These are phyloP conservation scores for Hymenoscyphus linearis DNA, from an alignment of 2,329 filamentous ascomycete genomes.

Conservation along the genomic window DNA sequence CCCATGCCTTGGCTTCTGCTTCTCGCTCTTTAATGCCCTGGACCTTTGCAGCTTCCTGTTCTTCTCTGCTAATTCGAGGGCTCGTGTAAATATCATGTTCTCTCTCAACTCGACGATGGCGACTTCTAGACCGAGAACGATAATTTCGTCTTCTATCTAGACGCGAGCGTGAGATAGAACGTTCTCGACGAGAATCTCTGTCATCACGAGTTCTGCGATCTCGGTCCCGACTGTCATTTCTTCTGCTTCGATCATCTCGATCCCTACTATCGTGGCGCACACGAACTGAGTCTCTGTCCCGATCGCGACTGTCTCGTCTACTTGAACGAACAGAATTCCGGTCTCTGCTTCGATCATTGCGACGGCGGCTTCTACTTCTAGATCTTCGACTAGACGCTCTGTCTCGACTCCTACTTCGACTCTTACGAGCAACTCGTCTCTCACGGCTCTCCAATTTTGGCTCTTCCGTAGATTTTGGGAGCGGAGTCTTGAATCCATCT, in stretches of 20 bases:
- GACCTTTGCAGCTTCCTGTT: conserved; percentile 43
- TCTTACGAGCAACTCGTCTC: conserved; percentile 10
- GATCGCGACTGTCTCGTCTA: conserved; percentile 25
- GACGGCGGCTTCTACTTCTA: conserved; percentile 23
- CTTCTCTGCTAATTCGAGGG: conserved; percentile 10
- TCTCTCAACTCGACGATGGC: conserved; percentile 9
- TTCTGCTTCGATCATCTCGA: conserved; percentile 9
- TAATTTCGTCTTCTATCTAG: conserved; percentile 20
- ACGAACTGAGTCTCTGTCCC: conserved; percentile 8
- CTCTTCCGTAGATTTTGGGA: conserved; percentile 17
- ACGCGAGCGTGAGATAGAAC: neutral
- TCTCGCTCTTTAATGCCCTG: conserved; percentile 58
- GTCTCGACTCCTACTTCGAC: conserved; percentile 27
- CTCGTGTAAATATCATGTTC: neutral
- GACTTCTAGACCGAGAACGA: conserved; percentile 20
- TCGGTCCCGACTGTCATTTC: conserved; percentile 9
- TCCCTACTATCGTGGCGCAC: conserved; percentile 6
- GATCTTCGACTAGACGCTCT: conserved; percentile 22
- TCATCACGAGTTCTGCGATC: conserved; percentile 9
- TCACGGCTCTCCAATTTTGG: conserved; percentile 11
- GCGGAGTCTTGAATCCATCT: conserved; percentile 17
- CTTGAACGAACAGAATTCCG: conserved; percentile 18
- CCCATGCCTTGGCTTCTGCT: conserved; percentile 58
- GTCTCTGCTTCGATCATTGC: conserved; percentile 20
- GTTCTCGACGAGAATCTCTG: conserved; percentile 6